These are phyloP conservation scores for Hirschioporus abietinus DNA, from an alignment of 768 basidiomycete species.

Conservation along the genomic window DNA sequence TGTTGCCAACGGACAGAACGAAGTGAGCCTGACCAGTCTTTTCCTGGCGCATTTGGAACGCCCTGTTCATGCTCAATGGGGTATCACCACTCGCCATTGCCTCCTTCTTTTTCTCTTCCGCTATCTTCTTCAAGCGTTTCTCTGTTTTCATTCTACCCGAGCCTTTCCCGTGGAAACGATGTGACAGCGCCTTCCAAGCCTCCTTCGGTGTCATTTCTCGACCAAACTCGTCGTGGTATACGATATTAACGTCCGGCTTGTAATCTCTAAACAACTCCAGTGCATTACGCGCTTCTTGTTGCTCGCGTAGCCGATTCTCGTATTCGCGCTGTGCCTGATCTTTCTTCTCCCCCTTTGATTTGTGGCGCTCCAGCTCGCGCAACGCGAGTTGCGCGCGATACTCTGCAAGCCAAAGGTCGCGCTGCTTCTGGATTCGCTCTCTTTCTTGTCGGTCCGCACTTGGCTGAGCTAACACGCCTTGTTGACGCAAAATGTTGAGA, in stretches of 20 bases:
- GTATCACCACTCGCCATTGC: conserved; percentile 96
- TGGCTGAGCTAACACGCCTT: conserved; percentile 76
- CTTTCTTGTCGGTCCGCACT: conserved; percentile 63
- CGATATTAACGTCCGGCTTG: conserved; percentile 95
- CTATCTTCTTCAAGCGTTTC: conserved; percentile 93
- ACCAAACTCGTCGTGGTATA: conserved; percentile 96
- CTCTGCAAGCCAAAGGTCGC: conserved; percentile 87
- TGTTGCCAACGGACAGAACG: conserved; percentile 88
- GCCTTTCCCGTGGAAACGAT: conserved; percentile 98
- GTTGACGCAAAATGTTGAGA: conserved; percentile 81
- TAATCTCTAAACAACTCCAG: conserved; percentile 87
- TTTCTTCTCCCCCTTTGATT: conserved; percentile 73
- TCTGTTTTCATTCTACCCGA: conserved; percentile 97
- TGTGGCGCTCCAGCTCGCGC: conserved; percentile 74
- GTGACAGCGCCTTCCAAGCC: conserved; percentile 96
- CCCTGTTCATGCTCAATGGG: conserved; percentile 89
- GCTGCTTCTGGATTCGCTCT: conserved; percentile 76
- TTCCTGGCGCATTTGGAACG: conserved; percentile 90
- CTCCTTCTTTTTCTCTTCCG: conserved; percentile 92
- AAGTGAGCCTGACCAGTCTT: conserved; percentile 96
- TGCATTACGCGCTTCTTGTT: conserved; percentile 80
- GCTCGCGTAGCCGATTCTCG: conserved; percentile 88
- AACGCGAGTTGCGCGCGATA: conserved; percentile 70
- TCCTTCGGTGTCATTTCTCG: conserved; percentile 86
- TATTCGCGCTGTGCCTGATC: conserved; percentile 94